These are phyloP conservation scores for Mortierella sp. DNA, from an alignment of 371 early-diverging fungal genomes.

Conservation along the genomic window DNA sequence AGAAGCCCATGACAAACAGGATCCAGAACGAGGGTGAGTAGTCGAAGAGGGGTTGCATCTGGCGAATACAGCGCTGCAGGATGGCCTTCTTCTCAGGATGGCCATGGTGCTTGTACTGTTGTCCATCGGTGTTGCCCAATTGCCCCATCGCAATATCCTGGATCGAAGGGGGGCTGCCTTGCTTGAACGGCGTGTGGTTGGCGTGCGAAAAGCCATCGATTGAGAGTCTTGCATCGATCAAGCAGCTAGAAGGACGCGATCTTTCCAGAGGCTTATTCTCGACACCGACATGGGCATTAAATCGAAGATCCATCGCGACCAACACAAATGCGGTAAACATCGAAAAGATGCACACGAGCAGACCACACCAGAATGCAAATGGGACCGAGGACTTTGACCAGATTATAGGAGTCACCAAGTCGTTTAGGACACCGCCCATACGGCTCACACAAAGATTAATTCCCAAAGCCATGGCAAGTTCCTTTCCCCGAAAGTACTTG, in stretches of 20 bases:
- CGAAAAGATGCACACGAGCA: constrained; percentile 44
- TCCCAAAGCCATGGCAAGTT: constrained; percentile 63
- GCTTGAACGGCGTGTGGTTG: background rate
- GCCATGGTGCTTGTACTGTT: background rate
- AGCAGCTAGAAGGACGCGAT: constrained; percentile 16
- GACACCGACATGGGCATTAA: constrained; percentile 20
- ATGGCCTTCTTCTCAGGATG: background rate
- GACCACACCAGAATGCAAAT: constrained; percentile 62
- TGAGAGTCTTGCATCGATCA: constrained; percentile 13
- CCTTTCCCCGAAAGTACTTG: constrained; percentile 60
- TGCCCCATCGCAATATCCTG: constrained; percentile 9
- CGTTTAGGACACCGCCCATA: constrained; percentile 62
- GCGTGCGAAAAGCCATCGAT: background rate
- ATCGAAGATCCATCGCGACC: constrained; percentile 33
- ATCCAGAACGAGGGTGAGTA: constrained; percentile 30
- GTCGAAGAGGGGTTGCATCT: constrained; percentile 64
- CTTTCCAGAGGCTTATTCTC: constrained; percentile 6
- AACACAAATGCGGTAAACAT: constrained; percentile 64
- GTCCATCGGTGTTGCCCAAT: background rate
- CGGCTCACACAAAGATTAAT: constrained; percentile 56
- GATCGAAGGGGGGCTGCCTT: background rate
- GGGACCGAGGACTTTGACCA: constrained; percentile 35
- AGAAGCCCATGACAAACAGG: constrained; percentile 16
- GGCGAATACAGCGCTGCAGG: constrained; percentile 66
- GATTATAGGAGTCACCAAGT: constrained; percentile 37